These are phyloP conservation scores for Stereum hirsutum DNA, from an alignment of 1,284 basidiomycete species.

Conservation along the genomic window DNA sequence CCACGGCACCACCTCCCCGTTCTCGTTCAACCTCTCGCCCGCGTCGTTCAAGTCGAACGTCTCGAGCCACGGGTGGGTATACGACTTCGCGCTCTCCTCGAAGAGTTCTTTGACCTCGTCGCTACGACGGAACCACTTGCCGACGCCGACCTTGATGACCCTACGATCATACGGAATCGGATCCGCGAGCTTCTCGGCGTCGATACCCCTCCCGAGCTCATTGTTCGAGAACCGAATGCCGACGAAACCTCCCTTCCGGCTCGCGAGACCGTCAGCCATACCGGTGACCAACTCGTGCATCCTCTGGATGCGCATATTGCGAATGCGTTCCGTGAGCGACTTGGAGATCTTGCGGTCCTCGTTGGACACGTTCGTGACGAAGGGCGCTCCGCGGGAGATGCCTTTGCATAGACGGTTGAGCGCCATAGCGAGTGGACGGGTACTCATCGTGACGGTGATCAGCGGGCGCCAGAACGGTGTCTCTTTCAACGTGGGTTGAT, in stretches of 20 bases:
- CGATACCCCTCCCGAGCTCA: conserved; percentile 22
- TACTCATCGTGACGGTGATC: conserved; percentile 29
- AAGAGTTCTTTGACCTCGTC: conserved; percentile 26
- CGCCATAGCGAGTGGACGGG: conserved; percentile 32
- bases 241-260: conserved; percentile 24
- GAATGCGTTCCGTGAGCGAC: conserved; percentile 26
- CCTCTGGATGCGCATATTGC: conserved; percentile 26
- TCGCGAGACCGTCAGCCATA: conserved; percentile 19
- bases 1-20: conserved; percentile 9
- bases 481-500: conserved; percentile 19
- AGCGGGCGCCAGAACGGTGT: conserved; percentile 33
- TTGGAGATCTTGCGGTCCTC: conserved; percentile 24
- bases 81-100: conserved; percentile 20
- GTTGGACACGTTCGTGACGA: conserved; percentile 21
- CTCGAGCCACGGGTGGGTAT: conserved; percentile 12
- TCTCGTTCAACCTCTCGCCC: conserved; percentile 16
- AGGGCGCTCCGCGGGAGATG: conserved; percentile 26
- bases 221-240: conserved; percentile 23
- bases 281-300: conserved; percentile 20
- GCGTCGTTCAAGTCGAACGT: conserved; percentile 22
- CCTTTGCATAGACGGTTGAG: conserved; percentile 24
- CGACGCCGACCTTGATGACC: conserved; percentile 24
- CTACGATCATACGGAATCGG: conserved; percentile 23
- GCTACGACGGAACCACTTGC: conserved; percentile 23
- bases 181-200: conserved; percentile 25